Conservation (phyloP, 768 basidiomycete genomes). For the Lyophyllum semitale region DNA sequence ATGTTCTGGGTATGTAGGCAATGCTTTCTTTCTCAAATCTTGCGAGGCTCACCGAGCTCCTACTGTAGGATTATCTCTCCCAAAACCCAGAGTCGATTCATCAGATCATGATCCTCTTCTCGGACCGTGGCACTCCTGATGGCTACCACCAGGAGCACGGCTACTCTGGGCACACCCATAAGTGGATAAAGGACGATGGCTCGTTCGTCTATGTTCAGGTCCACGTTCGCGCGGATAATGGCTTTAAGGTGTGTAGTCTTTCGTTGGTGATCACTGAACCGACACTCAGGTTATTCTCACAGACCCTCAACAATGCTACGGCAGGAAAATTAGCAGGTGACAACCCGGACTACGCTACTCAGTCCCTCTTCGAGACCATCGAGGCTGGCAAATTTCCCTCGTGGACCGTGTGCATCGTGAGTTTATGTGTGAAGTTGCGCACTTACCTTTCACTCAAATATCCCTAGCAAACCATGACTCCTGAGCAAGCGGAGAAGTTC, state of each 20-base stretch:
- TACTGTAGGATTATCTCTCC: slow-evolving; percentile 75
- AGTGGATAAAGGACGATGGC: slow-evolving; percentile 84
- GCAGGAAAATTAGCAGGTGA: slow-evolving; percentile 68
- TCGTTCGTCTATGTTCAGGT: slow-evolving; percentile 86
- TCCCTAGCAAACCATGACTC: slow-evolving; percentile 86
- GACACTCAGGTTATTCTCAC: slow-evolving; percentile 20
- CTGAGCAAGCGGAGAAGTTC: slow-evolving; percentile 87
- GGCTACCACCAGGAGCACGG: slow-evolving; percentile 89
- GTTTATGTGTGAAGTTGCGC: slow-evolving; percentile 22
- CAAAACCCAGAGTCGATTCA: slow-evolving; percentile 90
- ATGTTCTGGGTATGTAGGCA: slow-evolving; percentile 69
- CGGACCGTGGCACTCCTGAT: slow-evolving; percentile 93
- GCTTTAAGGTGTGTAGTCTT: slow-evolving; percentile 63
- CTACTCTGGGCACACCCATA: slow-evolving; percentile 91
- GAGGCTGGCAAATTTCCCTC: slow-evolving; percentile 78
- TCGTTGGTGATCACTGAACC: not conserved
- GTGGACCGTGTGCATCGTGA: slow-evolving; percentile 86
- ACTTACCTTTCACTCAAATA: not conserved
- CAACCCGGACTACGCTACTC: slow-evolving; percentile 85
- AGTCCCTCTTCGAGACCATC: slow-evolving; percentile 80
- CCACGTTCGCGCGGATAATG: slow-evolving; percentile 76
- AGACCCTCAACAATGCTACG: slow-evolving; percentile 72
- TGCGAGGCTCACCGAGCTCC: slow-evolving; percentile 21
- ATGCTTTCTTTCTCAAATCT: not conserved
- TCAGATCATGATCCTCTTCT: slow-evolving; percentile 88